Percentiles rank a stretch among this genome's conserved stretches.
These are phyloP conservation scores for Rhodotorula mucilaginosa DNA, from an alignment of 1,284 basidiomycete genomes.

Conservation along the genomic window DNA sequence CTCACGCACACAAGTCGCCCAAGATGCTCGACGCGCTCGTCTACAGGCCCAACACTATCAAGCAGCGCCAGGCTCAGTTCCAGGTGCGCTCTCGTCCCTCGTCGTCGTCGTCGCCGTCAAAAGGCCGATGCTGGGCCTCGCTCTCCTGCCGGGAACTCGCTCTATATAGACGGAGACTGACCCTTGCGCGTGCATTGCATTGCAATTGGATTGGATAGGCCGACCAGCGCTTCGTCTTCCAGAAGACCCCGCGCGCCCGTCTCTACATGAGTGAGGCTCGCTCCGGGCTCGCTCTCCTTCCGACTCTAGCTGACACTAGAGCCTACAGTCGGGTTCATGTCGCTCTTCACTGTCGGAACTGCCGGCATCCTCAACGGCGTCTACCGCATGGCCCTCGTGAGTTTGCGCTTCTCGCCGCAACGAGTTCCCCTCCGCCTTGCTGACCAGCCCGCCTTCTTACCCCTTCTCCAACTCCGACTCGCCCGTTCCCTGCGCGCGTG, in stretches of 20 bases:
- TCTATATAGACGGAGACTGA: neutral
- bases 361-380: conserved; percentile 42
- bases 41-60: conserved; percentile 37
- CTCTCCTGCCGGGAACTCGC: neutral
- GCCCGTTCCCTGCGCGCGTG: neutral
- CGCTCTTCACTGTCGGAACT: conserved; percentile 40
- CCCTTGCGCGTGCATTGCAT: conserved; percentile 4
- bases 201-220: conserved; percentile 14
- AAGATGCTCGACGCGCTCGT: conserved; percentile 42
- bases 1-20: neutral
- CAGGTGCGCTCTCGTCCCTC: conserved; percentile 22
- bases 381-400: conserved; percentile 38
- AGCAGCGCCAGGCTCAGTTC: conserved; percentile 28
- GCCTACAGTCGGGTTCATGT: conserved; percentile 38
- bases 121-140: neutral
- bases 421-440: neutral
- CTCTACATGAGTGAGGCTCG: conserved; percentile 43
- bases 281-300: neutral
- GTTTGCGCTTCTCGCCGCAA: neutral
- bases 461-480: neutral
- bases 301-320: neutral
- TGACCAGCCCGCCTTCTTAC: neutral
- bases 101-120: neutral
- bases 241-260: conserved; percentile 42
- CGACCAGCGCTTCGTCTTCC: conserved; percentile 42